Evolutionary conservation across 2,329 filamentous ascomycete genomes (phyloP).

Genomic region (Cercospora berteroae): DNA sequence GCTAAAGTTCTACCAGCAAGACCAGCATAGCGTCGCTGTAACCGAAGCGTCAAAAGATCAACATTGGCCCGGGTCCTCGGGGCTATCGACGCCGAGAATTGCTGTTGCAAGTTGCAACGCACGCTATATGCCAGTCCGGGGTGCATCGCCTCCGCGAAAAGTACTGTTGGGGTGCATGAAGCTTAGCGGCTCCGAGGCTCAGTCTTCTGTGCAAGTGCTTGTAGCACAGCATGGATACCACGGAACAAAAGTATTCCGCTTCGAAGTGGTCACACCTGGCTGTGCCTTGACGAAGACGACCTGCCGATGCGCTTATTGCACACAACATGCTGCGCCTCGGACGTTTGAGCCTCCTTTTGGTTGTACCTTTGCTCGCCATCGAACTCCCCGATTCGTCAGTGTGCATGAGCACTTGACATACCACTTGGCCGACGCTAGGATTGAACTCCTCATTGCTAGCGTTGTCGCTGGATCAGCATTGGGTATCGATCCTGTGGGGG

Average conservation of each 20-base stretch:
- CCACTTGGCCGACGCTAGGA: not conserved
- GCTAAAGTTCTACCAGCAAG: not conserved
- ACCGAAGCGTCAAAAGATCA: not conserved
- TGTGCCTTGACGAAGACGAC: too few relatives aligned
- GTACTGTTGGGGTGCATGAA: not conserved
- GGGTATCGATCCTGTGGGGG: not conserved
- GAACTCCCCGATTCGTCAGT: not conserved
- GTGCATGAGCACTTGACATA: not conserved
- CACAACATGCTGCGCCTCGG: not conserved
- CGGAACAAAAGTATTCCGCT: not conserved
- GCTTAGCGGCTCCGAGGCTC: not conserved
- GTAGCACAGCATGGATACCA: not conserved
- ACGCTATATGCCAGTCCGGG: not conserved
- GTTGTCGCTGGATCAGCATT: not conserved
- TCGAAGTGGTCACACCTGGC: too few relatives aligned
- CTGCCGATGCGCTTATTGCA: not conserved
- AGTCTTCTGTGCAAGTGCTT: not conserved
- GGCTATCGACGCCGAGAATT: not conserved
- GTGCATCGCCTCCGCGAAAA: not conserved
- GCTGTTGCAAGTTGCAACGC: not conserved
- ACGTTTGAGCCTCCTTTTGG: not conserved
- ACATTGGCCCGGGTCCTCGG: not conserved
- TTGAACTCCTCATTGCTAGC: not conserved
- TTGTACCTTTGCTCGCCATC: not conserved
- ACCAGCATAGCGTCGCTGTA: not conserved